These are phyloP conservation scores for Colletotrichum sp. DNA, from an alignment of 2,329 filamentous ascomycete genomes.

Conservation along the genomic window DNA sequence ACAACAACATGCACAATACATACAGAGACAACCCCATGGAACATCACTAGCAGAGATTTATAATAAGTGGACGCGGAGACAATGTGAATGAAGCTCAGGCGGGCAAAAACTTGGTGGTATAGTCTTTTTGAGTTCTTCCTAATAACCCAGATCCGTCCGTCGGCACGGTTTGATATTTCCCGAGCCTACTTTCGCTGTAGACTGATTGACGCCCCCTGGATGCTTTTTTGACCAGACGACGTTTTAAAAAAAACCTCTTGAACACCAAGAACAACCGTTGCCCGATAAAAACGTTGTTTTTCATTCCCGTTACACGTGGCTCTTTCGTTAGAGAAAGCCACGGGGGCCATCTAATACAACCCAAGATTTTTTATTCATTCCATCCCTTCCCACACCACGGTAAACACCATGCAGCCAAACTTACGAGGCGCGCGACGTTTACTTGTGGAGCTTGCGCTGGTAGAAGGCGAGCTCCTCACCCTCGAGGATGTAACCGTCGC, in stretches of 20 bases:
- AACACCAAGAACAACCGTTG: conserved; percentile 23
- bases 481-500: conserved; percentile 97
- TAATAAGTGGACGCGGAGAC: background rate
- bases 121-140: conserved; percentile 22
- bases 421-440: conserved; percentile 47
- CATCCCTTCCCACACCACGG: background rate
- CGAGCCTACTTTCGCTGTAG: conserved; percentile 8
- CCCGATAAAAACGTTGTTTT: conserved; percentile 21
- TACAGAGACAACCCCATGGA: background rate
- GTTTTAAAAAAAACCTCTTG: conserved; percentile 14
- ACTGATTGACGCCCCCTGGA: conserved; percentile 13
- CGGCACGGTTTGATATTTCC: conserved; percentile 7
- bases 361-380: background rate
- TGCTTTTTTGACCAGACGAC: conserved; percentile 12
- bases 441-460: conserved; percentile 99
- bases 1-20: background rate
- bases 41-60: background rate
- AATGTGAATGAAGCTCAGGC: background rate
- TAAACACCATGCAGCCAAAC: background rate
- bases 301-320: conserved; percentile 21
- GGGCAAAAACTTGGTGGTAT: conserved; percentile 24
- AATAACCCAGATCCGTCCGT: conserved; percentile 21
- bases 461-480: conserved; percentile 99
- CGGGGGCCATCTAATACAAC: background rate
- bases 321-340: background rate